Conservation (phyloP, 2,329 filamentous ascomycete genomes). For the Calonectria leucothoes region DNA sequence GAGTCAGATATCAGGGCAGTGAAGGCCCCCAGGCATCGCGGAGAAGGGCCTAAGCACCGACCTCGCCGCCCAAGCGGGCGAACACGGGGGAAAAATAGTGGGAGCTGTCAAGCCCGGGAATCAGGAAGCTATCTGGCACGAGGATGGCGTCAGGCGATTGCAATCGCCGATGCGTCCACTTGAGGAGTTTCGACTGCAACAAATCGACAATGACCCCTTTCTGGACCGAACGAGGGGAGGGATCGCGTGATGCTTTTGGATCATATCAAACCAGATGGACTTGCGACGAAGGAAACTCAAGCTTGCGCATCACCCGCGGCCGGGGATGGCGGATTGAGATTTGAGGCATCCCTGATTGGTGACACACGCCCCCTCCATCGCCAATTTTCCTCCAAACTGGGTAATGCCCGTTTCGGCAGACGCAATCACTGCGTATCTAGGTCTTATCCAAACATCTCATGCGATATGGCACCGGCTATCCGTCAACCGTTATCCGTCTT, state of each 20-base stretch:
- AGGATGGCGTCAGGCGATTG: conserved; percentile 16
- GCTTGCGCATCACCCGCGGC: conserved; percentile 10
- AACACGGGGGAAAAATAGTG: not conserved
- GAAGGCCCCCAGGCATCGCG: not conserved
- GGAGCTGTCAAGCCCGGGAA: not conserved
- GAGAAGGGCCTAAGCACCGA: not conserved
- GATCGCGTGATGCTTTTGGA: conserved; percentile 8
- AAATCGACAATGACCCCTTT: not conserved
- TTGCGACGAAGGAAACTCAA: not conserved
- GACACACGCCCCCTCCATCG: not conserved
- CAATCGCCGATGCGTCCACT: conserved; percentile 12
- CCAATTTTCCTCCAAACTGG: not conserved
- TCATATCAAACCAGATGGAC: not conserved
- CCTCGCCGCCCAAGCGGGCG: not conserved
- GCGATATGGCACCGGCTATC: not conserved
- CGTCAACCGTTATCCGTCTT: not conserved
- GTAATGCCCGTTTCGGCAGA: not conserved
- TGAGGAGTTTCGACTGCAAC: not conserved
- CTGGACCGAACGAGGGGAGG: not conserved
- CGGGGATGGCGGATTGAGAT: not conserved
- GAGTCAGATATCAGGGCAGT: not conserved
- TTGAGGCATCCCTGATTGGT: not conserved
- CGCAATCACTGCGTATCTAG: not conserved
- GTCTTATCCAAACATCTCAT: not conserved
- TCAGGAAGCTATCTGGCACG: not conserved